A percentile compares a stretch with the other conserved stretches of the same genome.
Conservation (phyloP, 106 monocot genomes). For the Dendrobium huoshanense region DNA sequence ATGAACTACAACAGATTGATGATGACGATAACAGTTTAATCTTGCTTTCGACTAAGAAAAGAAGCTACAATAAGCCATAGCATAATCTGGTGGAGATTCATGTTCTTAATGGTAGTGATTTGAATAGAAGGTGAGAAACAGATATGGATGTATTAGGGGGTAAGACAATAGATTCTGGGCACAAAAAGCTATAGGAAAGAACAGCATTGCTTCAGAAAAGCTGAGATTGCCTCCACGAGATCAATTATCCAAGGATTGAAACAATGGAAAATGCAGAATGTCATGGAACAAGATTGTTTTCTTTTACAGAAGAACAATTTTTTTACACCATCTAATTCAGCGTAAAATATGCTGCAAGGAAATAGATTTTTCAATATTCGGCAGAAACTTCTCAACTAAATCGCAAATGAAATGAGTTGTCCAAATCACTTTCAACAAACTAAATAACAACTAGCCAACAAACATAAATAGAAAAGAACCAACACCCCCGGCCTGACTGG, state of each 20-base stretch:
- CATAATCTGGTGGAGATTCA: background rate
- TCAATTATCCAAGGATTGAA: too few relatives aligned
- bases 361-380: too few relatives aligned
- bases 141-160: background rate
- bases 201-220: background rate
- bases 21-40: background rate
- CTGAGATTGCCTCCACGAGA: background rate
- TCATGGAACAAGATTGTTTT: background rate
- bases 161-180: background rate
- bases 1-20: background rate
- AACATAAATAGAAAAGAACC: too few relatives aligned
- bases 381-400: too few relatives aligned
- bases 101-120: background rate
- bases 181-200: background rate
- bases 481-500: too few relatives aligned
- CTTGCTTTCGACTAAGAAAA: background rate
- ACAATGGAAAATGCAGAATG: background rate
- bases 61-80: background rate
- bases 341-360: background rate
- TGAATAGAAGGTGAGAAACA: background rate
- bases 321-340: background rate
- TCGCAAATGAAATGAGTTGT: too few relatives aligned
- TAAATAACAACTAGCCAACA: too few relatives aligned
- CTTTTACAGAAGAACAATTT: background rate
- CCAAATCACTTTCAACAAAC: too few relatives aligned